Evolutionary conservation across 2,329 filamentous ascomycete genomes (phyloP), one percentile per base, ranked within the genome.

Genomic region (Podosphaera leucotricha): DNA sequence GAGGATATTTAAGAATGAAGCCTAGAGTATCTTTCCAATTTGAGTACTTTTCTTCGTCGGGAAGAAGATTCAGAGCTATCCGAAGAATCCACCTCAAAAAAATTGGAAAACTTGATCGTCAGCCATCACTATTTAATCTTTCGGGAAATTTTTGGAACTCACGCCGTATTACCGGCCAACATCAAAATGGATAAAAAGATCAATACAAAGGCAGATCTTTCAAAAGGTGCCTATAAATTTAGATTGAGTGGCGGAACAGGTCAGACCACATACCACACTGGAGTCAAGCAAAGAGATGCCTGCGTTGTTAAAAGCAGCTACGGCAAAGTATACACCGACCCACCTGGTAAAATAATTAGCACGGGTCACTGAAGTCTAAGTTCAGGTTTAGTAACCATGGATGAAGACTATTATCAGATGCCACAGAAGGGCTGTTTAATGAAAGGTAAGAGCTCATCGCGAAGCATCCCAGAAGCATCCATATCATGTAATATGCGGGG

Each of bases 71-170:
- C 36, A 68, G 57, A 43, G 68, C 59, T 2, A 54, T 55, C 70
- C 72, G 78, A 8, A 80, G 60, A 15, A 67, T 66, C 8, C 77
- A 61, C 3, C 76, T 66, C 11, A 80, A 57, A 47, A 79, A 71
- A 43, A 76, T 63, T 0, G 75, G 75, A 51, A 75, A 79, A 10
- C 52, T 54, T 24, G 6, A 8, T 30, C 2, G 11, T 47, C 1
- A 45, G 43, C 30, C 35, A 43, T 20, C 16, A 33, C 8, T 36
- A 10, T 11, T 15, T 18, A 35, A 43, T 4, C 13, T 24, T 7
- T 13, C 22, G 6, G 38, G 30, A 33, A 36, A 10, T 18, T 7
- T 11, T 33, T 11, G 15, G 16, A 5, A 45, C 46, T 35, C 47
- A 58, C 0, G 72, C 70, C 3, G 75, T 79, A 41, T 79, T 18